A percentile compares a stretch with the other conserved stretches of the same genome.
These are phyloP conservation scores for Tephrocybe sp. DNA, from an alignment of 768 basidiomycete genomes.

Conservation along the genomic window DNA sequence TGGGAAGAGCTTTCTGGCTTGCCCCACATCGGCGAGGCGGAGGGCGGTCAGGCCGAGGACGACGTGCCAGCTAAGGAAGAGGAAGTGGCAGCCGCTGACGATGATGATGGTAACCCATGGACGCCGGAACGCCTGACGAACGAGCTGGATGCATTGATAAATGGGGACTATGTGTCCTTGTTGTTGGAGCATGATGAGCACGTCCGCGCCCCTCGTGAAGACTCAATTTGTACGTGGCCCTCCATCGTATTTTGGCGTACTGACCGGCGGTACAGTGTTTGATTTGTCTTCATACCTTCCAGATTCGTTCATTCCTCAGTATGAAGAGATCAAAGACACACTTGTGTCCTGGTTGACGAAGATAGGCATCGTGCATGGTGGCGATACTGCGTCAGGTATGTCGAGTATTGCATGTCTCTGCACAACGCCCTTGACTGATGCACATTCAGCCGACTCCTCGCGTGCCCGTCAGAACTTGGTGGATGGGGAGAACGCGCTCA, in stretches of 20 bases:
- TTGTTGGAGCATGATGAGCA: constrained; percentile 78
- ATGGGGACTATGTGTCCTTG: constrained; percentile 70
- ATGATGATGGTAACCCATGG: constrained; percentile 64
- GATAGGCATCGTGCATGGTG: constrained; percentile 56
- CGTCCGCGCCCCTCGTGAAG: constrained; percentile 46
- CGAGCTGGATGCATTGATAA: constrained; percentile 55
- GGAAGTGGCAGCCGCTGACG: constrained; percentile 36
- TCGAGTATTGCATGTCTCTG: too few species aligned
- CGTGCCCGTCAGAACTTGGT: constrained; percentile 62
- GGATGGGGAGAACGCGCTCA: constrained; percentile 63
- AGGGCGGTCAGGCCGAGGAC: constrained; percentile 41
- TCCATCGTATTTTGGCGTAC: not conserved
- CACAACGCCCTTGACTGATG: too few species aligned
- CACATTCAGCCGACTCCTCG: constrained; percentile 50
- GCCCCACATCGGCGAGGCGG: constrained; percentile 70
- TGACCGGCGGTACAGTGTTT: constrained; percentile 56
- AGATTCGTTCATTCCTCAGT: constrained; percentile 72
- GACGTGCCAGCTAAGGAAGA: constrained; percentile 30
- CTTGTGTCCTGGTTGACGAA: constrained; percentile 62
- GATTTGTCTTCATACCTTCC: constrained; percentile 83
- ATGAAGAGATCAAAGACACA: constrained; percentile 62
- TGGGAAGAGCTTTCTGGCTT: constrained; percentile 79
- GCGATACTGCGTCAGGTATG: constrained; percentile 36
- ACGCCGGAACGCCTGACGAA: constrained; percentile 55
- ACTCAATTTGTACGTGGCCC: constrained; percentile 53